phyloP scores from a whole-genome alignment of 2,329 filamentous ascomycete genomes.

The Ascochyta viciae-villosae region DNA sequence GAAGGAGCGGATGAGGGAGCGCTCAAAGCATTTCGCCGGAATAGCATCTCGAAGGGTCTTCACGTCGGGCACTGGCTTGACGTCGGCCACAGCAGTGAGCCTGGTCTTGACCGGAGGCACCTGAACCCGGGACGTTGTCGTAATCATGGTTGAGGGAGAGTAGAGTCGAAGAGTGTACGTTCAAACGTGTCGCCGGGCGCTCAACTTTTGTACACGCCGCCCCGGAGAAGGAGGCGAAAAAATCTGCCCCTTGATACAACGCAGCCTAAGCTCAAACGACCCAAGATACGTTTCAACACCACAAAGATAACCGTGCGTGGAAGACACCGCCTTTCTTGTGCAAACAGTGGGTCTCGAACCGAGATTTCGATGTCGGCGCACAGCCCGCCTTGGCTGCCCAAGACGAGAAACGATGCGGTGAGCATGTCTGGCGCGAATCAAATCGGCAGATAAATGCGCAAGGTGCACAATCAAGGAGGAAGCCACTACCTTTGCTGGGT shows the following conservation, averaged over 20 bases:
- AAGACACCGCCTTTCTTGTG: conserved; percentile 33
- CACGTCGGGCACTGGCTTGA: conserved; percentile 29
- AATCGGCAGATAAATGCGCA: not conserved
- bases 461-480: not conserved
- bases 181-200: conserved; percentile 7
- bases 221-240: conserved; percentile 20
- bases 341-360: conserved; percentile 27
- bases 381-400: conserved; percentile 25
- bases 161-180: conserved; percentile 10
- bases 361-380: conserved; percentile 33
- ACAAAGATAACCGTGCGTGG: conserved; percentile 21
- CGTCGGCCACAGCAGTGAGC: conserved; percentile 27
- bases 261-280: conserved; percentile 28
- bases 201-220: conserved; percentile 22
- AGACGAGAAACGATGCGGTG: conserved; percentile 18
- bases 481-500: not conserved
- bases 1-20: conserved; percentile 30
- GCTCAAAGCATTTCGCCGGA: conserved; percentile 34
- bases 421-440: conserved; percentile 6
- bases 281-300: conserved; percentile 31
- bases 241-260: conserved; percentile 23
- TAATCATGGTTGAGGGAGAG: conserved; percentile 19
- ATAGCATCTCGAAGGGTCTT: conserved; percentile 35
- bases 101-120: conserved; percentile 20
- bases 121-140: conserved; percentile 29